phyloP scores from a whole-genome alignment of 306 rosid species.

The Astragalus glycyphyllos region DNA sequence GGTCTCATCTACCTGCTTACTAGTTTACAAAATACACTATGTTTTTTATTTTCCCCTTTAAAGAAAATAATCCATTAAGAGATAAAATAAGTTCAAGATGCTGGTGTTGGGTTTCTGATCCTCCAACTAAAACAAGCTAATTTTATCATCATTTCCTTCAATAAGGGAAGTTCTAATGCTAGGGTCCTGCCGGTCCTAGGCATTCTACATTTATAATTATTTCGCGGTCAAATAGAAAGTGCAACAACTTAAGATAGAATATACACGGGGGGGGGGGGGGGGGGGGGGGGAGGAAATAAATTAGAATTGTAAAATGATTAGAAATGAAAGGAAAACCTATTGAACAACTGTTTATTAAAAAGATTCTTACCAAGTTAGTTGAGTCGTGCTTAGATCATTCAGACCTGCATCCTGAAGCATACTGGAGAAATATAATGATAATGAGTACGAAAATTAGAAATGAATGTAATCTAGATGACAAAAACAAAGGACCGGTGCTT shows the following conservation, averaged over 20 bases:
- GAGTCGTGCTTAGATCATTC: constrained; percentile 80
- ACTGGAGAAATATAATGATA: constrained; percentile 56
- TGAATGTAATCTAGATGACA: constrained; percentile 26
- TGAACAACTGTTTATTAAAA: constrained; percentile 19
- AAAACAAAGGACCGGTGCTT: constrained; percentile 15
- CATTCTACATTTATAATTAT: constrained; percentile 8
- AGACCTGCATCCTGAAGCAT: constrained; percentile 86
- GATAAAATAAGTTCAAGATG: constrained; percentile 26
- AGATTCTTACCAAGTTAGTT: constrained; percentile 73
- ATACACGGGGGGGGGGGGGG: not conserved
- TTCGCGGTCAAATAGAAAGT: not conserved
- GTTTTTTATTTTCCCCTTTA: not conserved
- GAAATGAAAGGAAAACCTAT: constrained; percentile 1
- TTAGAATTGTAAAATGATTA: constrained; percentile 7
- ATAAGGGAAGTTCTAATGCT: constrained; percentile 7
- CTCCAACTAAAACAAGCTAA: constrained; percentile 1
- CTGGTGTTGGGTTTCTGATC: constrained; percentile 15
- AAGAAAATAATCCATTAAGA: constrained; percentile 2
- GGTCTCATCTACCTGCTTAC: not conserved
- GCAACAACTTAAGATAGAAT: not conserved
- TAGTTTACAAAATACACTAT: not conserved
- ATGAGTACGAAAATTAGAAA: constrained; percentile 28
- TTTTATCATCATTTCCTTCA: constrained; percentile 12
- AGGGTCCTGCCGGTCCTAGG: not conserved
- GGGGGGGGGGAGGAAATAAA: not conserved